Conservation (phyloP, 257 asterid genomes). For the Sherardia arvensis region DNA sequence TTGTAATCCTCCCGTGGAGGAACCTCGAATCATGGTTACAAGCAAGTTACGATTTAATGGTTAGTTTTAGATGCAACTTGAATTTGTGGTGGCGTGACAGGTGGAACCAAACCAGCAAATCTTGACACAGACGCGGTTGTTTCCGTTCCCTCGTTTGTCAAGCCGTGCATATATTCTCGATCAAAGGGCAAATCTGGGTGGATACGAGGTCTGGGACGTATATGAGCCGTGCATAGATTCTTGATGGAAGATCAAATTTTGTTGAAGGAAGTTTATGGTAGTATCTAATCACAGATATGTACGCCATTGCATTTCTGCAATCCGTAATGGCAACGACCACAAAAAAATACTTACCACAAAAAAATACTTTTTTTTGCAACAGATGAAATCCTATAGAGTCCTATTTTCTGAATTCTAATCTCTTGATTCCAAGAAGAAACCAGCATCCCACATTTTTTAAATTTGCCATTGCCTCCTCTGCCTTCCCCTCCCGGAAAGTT, state of each 20-base stretch:
- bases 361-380: not conserved
- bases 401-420: not conserved
- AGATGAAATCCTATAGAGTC: not conserved
- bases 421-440: constrained; percentile 1
- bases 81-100: constrained; percentile 28
- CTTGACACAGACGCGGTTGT: constrained; percentile 91
- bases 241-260: constrained; percentile 3
- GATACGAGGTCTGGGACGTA: constrained; percentile 95
- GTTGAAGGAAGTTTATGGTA: constrained; percentile 3
- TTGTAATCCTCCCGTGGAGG: too few species aligned
- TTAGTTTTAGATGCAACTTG: constrained; percentile 2
- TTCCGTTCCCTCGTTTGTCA: constrained; percentile 69
- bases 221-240: constrained; percentile 82
- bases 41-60: too few species aligned
- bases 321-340: not conserved
- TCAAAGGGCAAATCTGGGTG: constrained; percentile 60
- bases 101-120: constrained; percentile 89
- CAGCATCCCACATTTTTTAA: not conserved
- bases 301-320: not conserved
- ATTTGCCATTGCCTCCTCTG: not conserved
- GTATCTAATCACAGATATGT: constrained; percentile 10
- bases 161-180: too few species aligned
- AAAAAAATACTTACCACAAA: too few species aligned
- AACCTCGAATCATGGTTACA: too few species aligned
- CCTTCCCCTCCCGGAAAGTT: not conserved